phyloP scores from a whole-genome alignment of 495 filamentous ascomycete genomes.

The Hamigera avellanea region DNA sequence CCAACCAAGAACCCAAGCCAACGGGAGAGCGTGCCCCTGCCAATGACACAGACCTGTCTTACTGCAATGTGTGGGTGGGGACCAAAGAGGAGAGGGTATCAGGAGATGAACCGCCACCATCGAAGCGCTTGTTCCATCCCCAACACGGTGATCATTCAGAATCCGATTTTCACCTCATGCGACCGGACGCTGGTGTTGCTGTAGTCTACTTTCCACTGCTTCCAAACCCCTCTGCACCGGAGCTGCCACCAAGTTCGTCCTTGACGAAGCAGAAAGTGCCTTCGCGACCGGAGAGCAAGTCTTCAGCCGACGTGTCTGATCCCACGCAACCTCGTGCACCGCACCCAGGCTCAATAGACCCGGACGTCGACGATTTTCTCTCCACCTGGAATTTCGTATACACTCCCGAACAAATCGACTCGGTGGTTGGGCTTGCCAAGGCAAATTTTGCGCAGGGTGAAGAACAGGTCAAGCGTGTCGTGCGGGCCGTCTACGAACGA shows the following conservation, averaged over 20 bases:
- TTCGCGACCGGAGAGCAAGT: slow-evolving; percentile 7
- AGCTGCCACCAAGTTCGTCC: slow-evolving; percentile 14
- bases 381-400: slow-evolving; percentile 98
- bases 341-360: slow-evolving; percentile 66
- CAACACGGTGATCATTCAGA: slow-evolving; percentile 23
- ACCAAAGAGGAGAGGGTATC: slow-evolving; percentile 57
- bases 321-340: slow-evolving; percentile 13
- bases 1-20: slow-evolving; percentile 5
- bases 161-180: slow-evolving; percentile 61
- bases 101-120: slow-evolving; percentile 50
- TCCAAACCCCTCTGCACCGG: slow-evolving; percentile 49
- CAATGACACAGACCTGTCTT: slow-evolving; percentile 53
- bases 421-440: slow-evolving; percentile 65
- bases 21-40: neutral
- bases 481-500: slow-evolving; percentile 88
- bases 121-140: slow-evolving; percentile 42
- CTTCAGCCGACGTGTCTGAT: slow-evolving; percentile 8
- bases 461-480: slow-evolving; percentile 60
- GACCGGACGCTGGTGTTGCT: slow-evolving; percentile 71
- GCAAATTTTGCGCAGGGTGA: slow-evolving; percentile 79
- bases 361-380: slow-evolving; percentile 69
- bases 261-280: slow-evolving; percentile 14
- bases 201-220: slow-evolving; percentile 88
- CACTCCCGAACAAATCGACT: slow-evolving; percentile 73
- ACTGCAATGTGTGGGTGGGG: slow-evolving; percentile 94